A percentile compares a stretch with the other conserved stretches of the same genome.
Evolutionary conservation across 331 rosid species (phyloP).

Genomic region (Prunus yedoensis): DNA sequence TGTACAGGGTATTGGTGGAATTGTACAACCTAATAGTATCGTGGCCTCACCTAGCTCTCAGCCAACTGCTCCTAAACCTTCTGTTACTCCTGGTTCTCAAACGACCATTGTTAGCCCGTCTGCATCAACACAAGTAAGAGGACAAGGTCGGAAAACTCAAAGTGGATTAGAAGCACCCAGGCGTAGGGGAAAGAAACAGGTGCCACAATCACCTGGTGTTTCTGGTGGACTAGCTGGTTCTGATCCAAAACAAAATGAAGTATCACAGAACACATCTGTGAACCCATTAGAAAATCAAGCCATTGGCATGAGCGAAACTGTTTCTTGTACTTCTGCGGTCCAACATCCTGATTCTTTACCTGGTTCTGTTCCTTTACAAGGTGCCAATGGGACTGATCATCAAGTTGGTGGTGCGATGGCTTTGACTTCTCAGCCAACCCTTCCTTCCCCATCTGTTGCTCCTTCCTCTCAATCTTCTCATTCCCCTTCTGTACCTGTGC

Average conservation of each 20-base stretch:
- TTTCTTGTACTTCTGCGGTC: slow-evolving; percentile 32
- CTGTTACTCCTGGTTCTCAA: slow-evolving; percentile 42
- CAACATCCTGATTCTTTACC: slow-evolving; percentile 33
- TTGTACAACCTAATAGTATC: slow-evolving; percentile 28
- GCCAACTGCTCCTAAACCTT: slow-evolving; percentile 36
- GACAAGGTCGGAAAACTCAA: slow-evolving; percentile 62
- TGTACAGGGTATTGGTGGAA: slow-evolving; percentile 35
- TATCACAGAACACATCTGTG: slow-evolving; percentile 38
- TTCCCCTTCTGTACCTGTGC: slow-evolving; percentile 41
- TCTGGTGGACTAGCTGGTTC: slow-evolving; percentile 42
- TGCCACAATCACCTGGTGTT: slow-evolving; percentile 35
- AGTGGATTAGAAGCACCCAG: slow-evolving; percentile 53
- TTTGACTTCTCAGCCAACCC: slow-evolving; percentile 45
- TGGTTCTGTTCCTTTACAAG: slow-evolving; percentile 40
- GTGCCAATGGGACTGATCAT: slow-evolving; percentile 32
- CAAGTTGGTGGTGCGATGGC: slow-evolving; percentile 39
- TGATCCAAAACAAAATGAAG: slow-evolving; percentile 52
- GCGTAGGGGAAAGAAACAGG: slow-evolving; percentile 80
- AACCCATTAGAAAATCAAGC: slow-evolving; percentile 44
- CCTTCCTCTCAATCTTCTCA: slow-evolving; percentile 50
- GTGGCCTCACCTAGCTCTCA: slow-evolving; percentile 41
- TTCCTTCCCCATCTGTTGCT: slow-evolving; percentile 42
- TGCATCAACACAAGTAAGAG: slow-evolving; percentile 53
- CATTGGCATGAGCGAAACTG: slow-evolving; percentile 32
- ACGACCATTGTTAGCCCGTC: slow-evolving; percentile 34